Base-by-base conservation (phyloP, 2,329 filamentous ascomycete genomes). In the Chrysosporium queenslandicum region DNA sequence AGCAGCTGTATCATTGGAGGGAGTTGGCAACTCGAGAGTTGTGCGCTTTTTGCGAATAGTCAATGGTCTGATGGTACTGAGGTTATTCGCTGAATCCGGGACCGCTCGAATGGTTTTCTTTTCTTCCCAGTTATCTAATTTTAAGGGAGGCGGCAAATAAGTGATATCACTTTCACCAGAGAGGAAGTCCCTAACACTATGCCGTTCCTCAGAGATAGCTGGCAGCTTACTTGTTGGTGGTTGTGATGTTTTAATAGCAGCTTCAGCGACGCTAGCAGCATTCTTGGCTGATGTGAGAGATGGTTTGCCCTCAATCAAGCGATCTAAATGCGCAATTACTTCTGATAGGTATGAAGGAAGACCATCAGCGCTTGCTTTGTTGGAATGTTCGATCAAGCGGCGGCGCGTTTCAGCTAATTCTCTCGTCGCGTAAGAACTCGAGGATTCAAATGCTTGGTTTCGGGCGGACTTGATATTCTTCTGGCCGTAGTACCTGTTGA, bases 281-380 rank as follows among this genome's bases (percentile, higher is more conserved):
- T 77, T 70, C 36, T 66, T 71, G 64, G 64, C 63, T 49, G 41
- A 63, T 58, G 36, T 55, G 27, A 55, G 50, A 40, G 59, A 56
- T 46, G 56, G 45, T 23, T 62, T 59, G n/a, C 73, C 72, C 46
- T 75, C 66, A 56, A 82, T 78, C 23, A 81, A 66, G 16, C 74
- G 72, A 63, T 82, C 79, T 11, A 83, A 70, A 56, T 82, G 76
- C 7, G 74, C 74, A 42, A 85, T 77, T 21, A 85, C 75, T 43
- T 80, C 76, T 29, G 78, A 74, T 39, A 83, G 71, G 54, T 80
- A 76, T 3, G 71, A 69, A 16, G 56, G 75, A 66, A 66, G 69
- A 63, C 60, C 73, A 58, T 60, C 70, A 59, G 60, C 72, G 60
- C 61, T 72, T 14, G 65, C 74, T 45, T 68, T 65, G 21, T 68